Evolutionary conservation across 2,329 filamentous ascomycete genomes (phyloP), one percentile per base, ranked within the genome.

Genomic region (Botrytis tulipae): DNA sequence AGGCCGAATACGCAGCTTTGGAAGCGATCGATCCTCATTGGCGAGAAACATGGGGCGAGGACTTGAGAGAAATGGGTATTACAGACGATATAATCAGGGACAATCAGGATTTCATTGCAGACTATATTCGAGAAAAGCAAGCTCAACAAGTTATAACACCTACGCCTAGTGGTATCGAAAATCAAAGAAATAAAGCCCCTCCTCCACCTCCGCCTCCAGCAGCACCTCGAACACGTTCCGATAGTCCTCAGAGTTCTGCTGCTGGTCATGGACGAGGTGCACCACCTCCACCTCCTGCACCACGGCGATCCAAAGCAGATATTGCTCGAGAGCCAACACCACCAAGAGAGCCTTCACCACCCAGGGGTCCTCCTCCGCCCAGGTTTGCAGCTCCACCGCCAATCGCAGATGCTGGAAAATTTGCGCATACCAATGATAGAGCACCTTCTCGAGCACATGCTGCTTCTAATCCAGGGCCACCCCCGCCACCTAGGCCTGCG

Each of bases 361-460:
- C 91, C 29, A 80, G 81, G 73, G 82, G 83, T 40, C 87, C 87
- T 16, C 88, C 90, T 35, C 88, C 91, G 70, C 89, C 89, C 14
- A 88, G 87, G 78, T 98, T 97, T 84, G 88, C 90, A 76, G 95
- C 93, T 14, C 96, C 96, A 63, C 96, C 96, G 48, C 93, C 95
- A 3, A 84, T 98, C 74, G 90, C 93, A 72, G 95, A 97, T 82
- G 96, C 96, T 73, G 96, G 96, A 54, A 97, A 93, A 82, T 96
- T 90, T 80, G 94, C 92, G 5, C 86, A 91, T 75, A 82, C 85
- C 44, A 84, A 85, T 73, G 82, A 82, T 37, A 85, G 83, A 73
- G 77, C 85, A 32, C 80, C 84, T 20, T 79, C 76, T 67, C 83
- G 87, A 82, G 78, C 85, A 80, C 82, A 86, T 79, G 81, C 84